These are phyloP conservation scores for Sicyos edulis DNA, from an alignment of 306 rosid genomes.

Conservation along the genomic window DNA sequence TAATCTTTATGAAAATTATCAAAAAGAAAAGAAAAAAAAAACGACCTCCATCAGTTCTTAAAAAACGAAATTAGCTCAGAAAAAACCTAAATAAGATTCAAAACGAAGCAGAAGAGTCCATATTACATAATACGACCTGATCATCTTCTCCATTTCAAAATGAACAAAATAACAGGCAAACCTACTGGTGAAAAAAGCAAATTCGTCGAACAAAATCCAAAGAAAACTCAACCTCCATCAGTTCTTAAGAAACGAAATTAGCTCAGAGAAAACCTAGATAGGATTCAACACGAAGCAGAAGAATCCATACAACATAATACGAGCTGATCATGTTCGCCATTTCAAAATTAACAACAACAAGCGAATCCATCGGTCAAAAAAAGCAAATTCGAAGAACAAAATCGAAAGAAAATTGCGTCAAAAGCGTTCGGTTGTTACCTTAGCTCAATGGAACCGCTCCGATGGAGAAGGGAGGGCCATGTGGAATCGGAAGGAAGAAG, in stretches of 20 bases:
- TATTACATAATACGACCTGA: background rate
- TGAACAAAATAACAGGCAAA: background rate
- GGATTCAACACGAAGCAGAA: slow-evolving; percentile 2
- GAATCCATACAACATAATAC: background rate
- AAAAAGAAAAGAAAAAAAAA: background rate
- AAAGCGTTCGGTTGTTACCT: background rate
- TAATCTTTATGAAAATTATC: background rate
- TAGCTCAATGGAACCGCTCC: slow-evolving; percentile 13
- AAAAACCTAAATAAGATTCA: slow-evolving; percentile 6
- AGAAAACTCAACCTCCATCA: background rate
- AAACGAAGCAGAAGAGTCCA: background rate
- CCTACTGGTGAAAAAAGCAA: background rate
- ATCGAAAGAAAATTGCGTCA: background rate
- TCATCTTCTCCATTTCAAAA: slow-evolving; percentile 7
- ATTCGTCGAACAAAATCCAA: background rate
- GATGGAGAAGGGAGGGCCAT: slow-evolving; percentile 13
- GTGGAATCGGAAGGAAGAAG: background rate
- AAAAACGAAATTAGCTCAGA: background rate
- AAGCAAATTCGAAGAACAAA: background rate
- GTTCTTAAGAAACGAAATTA: background rate
- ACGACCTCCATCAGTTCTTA: background rate
- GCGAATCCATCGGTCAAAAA: background rate
- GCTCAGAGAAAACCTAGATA: slow-evolving; percentile 12
- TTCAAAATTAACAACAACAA: background rate
- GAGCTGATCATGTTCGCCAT: slow-evolving; percentile 7